A percentile compares a stretch with the other conserved stretches of the same genome.
These are phyloP conservation scores for Rubia tinctorum DNA, from an alignment of 305 asterid genomes.

Conservation along the genomic window DNA sequence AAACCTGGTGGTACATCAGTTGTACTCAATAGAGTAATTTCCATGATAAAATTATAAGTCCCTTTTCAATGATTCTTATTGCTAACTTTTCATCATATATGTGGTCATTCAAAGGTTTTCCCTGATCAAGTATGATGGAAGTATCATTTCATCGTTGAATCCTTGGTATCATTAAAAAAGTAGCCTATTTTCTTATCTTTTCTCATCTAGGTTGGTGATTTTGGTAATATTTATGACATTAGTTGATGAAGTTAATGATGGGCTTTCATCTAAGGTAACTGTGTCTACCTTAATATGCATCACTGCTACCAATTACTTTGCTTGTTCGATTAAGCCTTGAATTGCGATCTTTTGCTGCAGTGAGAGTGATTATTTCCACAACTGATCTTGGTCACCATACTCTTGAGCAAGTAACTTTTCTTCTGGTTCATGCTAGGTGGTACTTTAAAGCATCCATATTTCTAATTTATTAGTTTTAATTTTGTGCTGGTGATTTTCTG, in stretches of 20 bases:
- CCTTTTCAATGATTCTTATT: slow-evolving; percentile 7
- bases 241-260: slow-evolving; percentile 81
- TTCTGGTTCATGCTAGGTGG: not conserved
- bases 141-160: not conserved
- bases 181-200: slow-evolving; percentile 19
- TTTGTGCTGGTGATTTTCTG: not conserved
- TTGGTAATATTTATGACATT: slow-evolving; percentile 47
- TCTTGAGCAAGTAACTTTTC: slow-evolving; percentile 16
- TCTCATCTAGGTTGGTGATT: slow-evolving; percentile 56
- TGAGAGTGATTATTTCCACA: slow-evolving; percentile 18
- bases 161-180: not conserved
- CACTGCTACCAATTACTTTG: slow-evolving; percentile 18
- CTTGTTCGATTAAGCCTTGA: slow-evolving; percentile 24
- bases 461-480: no score
- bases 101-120: not conserved
- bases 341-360: slow-evolving; percentile 23
- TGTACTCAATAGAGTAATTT: slow-evolving; percentile 64
- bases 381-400: slow-evolving; percentile 22
- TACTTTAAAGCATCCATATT: not conserved
- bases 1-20: slow-evolving; percentile 75
- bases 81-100: not conserved
- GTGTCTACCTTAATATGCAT: slow-evolving; percentile 22
- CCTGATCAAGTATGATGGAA: not conserved
- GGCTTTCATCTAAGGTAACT: slow-evolving; percentile 71
- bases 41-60: slow-evolving; percentile 67